Conservation (phyloP, 2,329 filamentous ascomycete genomes). For the Colletotrichum sp. region DNA sequence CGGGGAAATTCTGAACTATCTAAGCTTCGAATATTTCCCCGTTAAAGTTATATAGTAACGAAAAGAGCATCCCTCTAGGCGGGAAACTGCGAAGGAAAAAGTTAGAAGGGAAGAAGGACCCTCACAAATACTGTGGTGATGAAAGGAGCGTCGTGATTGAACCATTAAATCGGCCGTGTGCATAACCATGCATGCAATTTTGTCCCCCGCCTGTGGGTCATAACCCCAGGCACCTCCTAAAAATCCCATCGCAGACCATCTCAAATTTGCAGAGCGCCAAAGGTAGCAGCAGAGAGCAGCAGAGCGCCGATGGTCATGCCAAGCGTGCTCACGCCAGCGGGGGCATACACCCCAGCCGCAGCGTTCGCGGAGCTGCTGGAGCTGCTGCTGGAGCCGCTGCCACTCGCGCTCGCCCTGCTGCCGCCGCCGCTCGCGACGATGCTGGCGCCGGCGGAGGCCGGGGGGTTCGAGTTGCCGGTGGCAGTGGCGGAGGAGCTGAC, state of each 20-base stretch:
- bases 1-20: too few species aligned
- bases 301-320: slow-evolving; percentile 40
- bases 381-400: slow-evolving; percentile 9
- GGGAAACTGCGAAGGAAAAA: too few species aligned
- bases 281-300: slow-evolving; percentile 36
- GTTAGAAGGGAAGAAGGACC: too few species aligned
- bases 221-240: too few species aligned
- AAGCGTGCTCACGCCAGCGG: slow-evolving; percentile 30
- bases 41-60: too few species aligned
- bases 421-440: slow-evolving; percentile 30
- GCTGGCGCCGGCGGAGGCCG: slow-evolving; percentile 34
- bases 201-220: not conserved
- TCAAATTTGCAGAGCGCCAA: slow-evolving; percentile 22
- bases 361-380: not conserved
- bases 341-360: not conserved
- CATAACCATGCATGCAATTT: not conserved
- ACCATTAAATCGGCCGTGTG: not conserved
- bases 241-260: not conserved
- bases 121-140: too few species aligned
- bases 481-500: slow-evolving; percentile 43
- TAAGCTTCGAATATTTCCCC: too few species aligned
- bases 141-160: not conserved
- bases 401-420: not conserved
- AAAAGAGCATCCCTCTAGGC: too few species aligned
- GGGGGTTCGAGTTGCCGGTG: slow-evolving; percentile 29